Percentiles rank a stretch among this genome's conserved stretches.
These are phyloP conservation scores for Xylariaceae sp. DNA, from an alignment of 2,329 filamentous ascomycete species.

Conservation along the genomic window DNA sequence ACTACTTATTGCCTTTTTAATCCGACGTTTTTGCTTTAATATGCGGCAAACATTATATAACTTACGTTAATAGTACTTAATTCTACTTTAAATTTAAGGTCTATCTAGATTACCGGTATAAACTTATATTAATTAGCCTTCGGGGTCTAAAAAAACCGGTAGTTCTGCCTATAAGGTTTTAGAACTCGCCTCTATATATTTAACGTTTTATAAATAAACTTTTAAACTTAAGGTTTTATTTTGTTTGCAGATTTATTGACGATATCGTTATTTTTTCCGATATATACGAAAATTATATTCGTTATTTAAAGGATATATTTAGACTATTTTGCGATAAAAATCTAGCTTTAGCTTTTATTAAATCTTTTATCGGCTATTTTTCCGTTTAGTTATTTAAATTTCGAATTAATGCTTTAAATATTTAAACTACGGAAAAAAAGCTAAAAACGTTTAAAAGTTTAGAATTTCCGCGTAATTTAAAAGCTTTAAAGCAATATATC, in stretches of 20 bases:
- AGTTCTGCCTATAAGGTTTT: neutral
- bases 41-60: neutral
- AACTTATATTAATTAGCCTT: neutral
- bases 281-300: neutral
- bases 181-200: neutral
- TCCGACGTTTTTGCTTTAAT: neutral
- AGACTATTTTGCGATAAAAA: constrained; percentile 1
- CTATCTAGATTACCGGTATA: neutral
- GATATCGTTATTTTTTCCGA: constrained; percentile 1
- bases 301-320: neutral
- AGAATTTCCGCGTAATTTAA: neutral
- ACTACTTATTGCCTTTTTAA: neutral
- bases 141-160: neutral
- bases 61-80: neutral
- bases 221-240: neutral
- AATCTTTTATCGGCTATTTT: neutral
- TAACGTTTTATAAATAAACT: constrained; percentile 2
- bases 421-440: neutral
- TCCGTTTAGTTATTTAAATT: neutral
- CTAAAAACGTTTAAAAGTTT: neutral
- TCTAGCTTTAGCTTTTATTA: neutral
- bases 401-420: neutral
- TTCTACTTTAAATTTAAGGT: constrained; percentile 2
- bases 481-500: constrained; percentile 2
- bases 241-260: neutral